A percentile compares a stretch with the other conserved stretches of the same genome.
Evolutionary conservation across 371 early-diverging fungal genomes (phyloP).

Genomic region (Dichotomocladium elegans): DNA sequence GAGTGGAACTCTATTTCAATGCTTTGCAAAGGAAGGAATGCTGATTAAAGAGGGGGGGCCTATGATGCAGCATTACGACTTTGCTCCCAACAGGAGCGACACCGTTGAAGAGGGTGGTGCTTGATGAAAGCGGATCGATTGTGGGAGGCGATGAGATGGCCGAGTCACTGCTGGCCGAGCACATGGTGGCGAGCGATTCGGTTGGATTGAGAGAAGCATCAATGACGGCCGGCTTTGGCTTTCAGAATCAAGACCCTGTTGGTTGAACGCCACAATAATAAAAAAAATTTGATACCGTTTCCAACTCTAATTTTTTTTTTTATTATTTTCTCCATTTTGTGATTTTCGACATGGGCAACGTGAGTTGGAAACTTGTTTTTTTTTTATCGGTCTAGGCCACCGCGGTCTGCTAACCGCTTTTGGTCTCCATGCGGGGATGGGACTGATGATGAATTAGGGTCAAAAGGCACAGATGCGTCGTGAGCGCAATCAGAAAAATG

Average conservation of each 20-base stretch:
- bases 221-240: no score
- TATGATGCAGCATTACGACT: no score
- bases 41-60: no score
- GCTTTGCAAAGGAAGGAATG: neutral
- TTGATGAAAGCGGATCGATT: neutral
- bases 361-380: neutral
- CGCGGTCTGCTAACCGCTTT: neutral
- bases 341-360: slow-evolving; percentile 9
- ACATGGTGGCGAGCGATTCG: no score
- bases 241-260: no score
- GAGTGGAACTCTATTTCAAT: no score
- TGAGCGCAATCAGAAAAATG: slow-evolving; percentile 68
- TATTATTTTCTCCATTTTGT: slow-evolving; percentile 3
- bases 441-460: no score
- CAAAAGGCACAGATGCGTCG: slow-evolving; percentile 75
- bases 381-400: neutral
- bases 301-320: neutral
- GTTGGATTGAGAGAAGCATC: no score
- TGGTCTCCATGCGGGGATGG: no score
- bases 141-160: slow-evolving; percentile 3
- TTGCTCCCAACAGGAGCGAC: neutral
- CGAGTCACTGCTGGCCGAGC: slow-evolving; percentile 1
- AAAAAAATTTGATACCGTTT: neutral
- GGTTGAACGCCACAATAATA: no score
- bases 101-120: neutral